A percentile compares a stretch with the other conserved stretches of the same genome.
Conservation (phyloP, 129 eudicot species). For the Sambucus nigra region DNA sequence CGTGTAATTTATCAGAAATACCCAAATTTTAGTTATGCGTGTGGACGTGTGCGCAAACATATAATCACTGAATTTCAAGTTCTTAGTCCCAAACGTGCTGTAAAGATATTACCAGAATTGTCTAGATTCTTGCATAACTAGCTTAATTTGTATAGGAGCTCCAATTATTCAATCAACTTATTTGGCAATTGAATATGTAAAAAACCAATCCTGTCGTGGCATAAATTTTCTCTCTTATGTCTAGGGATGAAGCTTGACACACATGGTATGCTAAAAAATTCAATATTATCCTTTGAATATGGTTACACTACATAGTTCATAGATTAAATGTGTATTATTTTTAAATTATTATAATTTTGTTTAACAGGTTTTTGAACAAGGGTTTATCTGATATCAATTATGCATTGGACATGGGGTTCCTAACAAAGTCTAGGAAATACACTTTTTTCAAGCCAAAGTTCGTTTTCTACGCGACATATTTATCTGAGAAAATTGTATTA, state of each 20-base stretch:
- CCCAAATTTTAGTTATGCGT: too few relatives aligned
- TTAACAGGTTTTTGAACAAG: slow-evolving; percentile 85
- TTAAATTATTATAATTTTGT: neutral
- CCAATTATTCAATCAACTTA: neutral
- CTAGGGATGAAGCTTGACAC: slow-evolving; percentile 98
- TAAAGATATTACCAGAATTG: neutral
- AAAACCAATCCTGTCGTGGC: slow-evolving; percentile 99
- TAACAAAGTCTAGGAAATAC: slow-evolving; percentile 94
- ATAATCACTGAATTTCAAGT: neutral
- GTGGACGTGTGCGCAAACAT: too few relatives aligned
- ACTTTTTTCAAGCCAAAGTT: slow-evolving; percentile 98
- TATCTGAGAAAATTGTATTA: slow-evolving; percentile 98
- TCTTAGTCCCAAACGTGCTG: neutral
- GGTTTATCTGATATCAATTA: slow-evolving; percentile 93
- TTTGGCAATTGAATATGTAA: slow-evolving; percentile 32
- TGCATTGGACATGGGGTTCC: slow-evolving; percentile 93
- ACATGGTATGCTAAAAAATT: slow-evolving; percentile 59
- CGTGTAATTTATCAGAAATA: too few relatives aligned
- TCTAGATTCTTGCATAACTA: neutral
- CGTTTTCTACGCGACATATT: slow-evolving; percentile 91
- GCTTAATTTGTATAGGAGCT: neutral
- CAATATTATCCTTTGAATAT: neutral
- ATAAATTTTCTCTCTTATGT: slow-evolving; percentile 99
- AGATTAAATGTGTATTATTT: neutral
- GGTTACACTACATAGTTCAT: neutral